phyloP scores from a whole-genome alignment of 2,329 filamentous ascomycete genomes.

The Clarireedia monteithiana region DNA sequence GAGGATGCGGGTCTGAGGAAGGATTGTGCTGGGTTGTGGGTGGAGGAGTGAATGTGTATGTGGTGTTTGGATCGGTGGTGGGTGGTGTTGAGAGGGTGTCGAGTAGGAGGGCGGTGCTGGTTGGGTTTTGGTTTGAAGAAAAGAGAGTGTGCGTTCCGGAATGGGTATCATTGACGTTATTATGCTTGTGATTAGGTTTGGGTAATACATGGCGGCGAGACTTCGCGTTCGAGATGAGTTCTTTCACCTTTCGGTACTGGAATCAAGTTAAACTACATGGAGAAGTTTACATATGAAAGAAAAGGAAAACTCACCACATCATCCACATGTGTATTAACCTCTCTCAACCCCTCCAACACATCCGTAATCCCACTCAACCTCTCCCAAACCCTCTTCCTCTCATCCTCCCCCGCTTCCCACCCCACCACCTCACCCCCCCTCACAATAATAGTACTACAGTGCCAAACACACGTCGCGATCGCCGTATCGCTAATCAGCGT shows the following conservation, averaged over 20 bases:
- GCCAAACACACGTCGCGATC: constrained; percentile 4
- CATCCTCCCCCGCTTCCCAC: not conserved
- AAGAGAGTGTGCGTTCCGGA: no score
- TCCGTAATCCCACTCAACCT: not conserved
- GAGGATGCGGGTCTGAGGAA: no score
- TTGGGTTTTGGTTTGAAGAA: not conserved
- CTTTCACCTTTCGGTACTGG: constrained; percentile 4
- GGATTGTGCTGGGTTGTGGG: not conserved
- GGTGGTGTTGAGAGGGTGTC: not conserved
- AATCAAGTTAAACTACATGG: not conserved
- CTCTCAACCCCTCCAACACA: constrained; percentile 2
- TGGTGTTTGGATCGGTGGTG: not conserved
- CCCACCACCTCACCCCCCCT: constrained; percentile 1
- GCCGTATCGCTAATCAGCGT: constrained; percentile 4
- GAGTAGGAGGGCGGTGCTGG: not conserved
- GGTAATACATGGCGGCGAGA: no score
- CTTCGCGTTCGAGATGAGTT: not conserved
- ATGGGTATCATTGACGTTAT: no score
- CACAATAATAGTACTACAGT: constrained; percentile 5
- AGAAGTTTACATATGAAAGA: no score
- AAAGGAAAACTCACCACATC: constrained; percentile 1
- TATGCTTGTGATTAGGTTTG: no score
- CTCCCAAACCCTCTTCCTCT: not conserved
- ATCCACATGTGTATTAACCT: constrained; percentile 5
- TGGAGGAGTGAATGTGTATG: not conserved